phyloP scores from a whole-genome alignment of 345 rosid species.

The Syzygium aqueum region DNA sequence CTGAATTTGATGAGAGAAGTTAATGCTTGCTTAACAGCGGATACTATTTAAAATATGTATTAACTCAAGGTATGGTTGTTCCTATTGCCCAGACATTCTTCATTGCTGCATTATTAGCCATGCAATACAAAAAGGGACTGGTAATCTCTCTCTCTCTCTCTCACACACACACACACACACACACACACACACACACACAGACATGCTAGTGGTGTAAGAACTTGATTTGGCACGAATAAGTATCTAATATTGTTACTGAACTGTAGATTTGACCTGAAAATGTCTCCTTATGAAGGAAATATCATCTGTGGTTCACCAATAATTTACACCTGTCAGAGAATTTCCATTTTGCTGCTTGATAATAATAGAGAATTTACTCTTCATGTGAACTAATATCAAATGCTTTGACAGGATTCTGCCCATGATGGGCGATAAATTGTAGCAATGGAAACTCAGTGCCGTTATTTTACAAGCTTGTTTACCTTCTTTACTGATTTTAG shows the following conservation, averaged over 20 bases:
- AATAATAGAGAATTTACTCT: not conserved
- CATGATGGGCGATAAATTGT: not conserved
- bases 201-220: not conserved
- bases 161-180: not conserved
- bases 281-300: not conserved
- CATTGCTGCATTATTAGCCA: conserved; percentile 95
- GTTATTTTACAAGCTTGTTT: not conserved
- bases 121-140: conserved; percentile 95
- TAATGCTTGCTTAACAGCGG: not conserved
- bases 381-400: not conserved
- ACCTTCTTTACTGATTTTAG: not conserved
- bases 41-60: not conserved
- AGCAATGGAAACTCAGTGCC: not conserved
- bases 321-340: not conserved
- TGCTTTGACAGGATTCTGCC: not conserved
- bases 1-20: not conserved
- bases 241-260: not conserved
- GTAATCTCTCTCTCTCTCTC: conserved; percentile 31
- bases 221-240: not conserved
- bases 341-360: not conserved
- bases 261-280: not conserved
- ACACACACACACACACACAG: not conserved
- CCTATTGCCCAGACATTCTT: conserved; percentile 68
- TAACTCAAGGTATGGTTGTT: conserved; percentile 4
- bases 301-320: not conserved